Base-by-base conservation (phyloP, 495 filamentous ascomycete genomes). In the Neurospora tetraspora region DNA sequence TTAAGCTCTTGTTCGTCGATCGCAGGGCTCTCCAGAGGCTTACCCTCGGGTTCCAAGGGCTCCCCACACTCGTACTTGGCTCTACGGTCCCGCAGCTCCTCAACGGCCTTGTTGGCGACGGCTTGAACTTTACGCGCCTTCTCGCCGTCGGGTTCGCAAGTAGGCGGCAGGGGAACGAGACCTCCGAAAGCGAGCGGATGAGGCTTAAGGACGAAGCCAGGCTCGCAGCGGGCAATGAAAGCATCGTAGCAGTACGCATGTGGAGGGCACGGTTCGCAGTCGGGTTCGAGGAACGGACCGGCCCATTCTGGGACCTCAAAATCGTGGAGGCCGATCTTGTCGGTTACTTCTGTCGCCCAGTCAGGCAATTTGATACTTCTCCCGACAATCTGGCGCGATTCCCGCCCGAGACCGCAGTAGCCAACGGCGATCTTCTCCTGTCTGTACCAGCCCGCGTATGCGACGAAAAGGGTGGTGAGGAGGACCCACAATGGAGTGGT, bases 351-450 rank as follows among this genome's bases (percentile, higher is more conserved):
- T 16, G 61, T 39, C 2, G 81, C 81, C 83, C 83, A 85, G 69
- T 82, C 82, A 5, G 83, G 84, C 39, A 86, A 77, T 61, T 83
- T 79, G 68, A 87, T 78, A 73, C 76, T 78, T 20, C 77, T 71
- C 31, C 86, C 85, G 70, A 88, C 81, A 39, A 85, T 76, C 70
- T 80, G 79, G 16, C 71, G 76, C 6, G 83, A 88, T 42, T 88
- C 84, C 73, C 89, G 87, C 20, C 94, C 96, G 74, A 96, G 88
- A 31, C 94, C 95, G 80, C 96, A 99, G 80, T 95, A 99, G 36
- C 96, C 96, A 53, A 97, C 93, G 43, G 93, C 93, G 14, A 96
- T 82, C 86, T 98, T 98, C 81, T 99, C 96, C 73, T 94, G 92
- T 69, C 96, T 87, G 87, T 93, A 98, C 88, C 94, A 95, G 45